These are phyloP conservation scores for Eimeria necatrix DNA, from an alignment of 169 alveolate species.

Conservation along the genomic window DNA sequence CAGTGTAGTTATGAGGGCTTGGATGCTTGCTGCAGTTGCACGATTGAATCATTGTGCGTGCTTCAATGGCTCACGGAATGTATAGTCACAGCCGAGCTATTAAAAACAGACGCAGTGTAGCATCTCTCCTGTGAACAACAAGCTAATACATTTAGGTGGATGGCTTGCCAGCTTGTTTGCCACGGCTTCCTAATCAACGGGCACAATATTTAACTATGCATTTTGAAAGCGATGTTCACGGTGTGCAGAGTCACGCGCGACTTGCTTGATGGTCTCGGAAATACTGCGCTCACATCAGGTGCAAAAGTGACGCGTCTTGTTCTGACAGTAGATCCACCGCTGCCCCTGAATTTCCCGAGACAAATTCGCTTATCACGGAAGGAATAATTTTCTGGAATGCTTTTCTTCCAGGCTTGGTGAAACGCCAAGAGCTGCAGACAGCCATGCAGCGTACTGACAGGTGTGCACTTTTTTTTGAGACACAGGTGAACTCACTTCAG, in stretches of 20 bases:
- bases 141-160: too few species aligned
- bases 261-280: conserved; percentile 59
- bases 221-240: background rate
- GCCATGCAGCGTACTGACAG: conserved; percentile 73
- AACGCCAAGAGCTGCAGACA: conserved; percentile 43
- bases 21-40: too few species aligned
- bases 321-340: background rate
- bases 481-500: too few species aligned
- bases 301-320: background rate
- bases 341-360: background rate
- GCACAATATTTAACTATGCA: too few species aligned
- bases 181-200: too few species aligned
- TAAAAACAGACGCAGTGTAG: too few species aligned
- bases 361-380: background rate
- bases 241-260: conserved; percentile 54
- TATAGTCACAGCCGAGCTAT: too few species aligned
- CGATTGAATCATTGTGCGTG: too few species aligned
- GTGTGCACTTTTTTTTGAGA: background rate
- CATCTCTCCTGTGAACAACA: too few species aligned
- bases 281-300: conserved; percentile 57
- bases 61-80: too few species aligned
- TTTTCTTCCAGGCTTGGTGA: background rate
- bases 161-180: too few species aligned
- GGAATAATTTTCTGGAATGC: background rate
- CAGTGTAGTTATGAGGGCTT: too few species aligned